Percentiles rank a stretch among this genome's conserved stretches.
Conservation (phyloP, 306 rosid genomes). For the Quercus alba region DNA sequence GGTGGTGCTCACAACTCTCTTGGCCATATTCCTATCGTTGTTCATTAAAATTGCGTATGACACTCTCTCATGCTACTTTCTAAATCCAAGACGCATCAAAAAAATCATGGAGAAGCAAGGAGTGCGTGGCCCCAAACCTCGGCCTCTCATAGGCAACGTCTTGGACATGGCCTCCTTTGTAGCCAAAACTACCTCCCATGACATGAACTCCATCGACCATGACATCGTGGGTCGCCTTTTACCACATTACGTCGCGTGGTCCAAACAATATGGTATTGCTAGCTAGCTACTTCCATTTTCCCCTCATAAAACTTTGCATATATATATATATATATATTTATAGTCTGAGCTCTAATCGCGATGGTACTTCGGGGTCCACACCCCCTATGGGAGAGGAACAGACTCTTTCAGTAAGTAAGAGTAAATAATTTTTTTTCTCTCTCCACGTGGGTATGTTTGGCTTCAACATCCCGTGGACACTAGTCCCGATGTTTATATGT, state of each 20-base stretch:
- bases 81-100: slow-evolving; percentile 70
- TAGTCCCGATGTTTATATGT: too few species aligned
- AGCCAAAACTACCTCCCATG: slow-evolving; percentile 56
- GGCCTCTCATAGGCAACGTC: slow-evolving; percentile 72
- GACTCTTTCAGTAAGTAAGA: too few species aligned
- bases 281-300: background rate
- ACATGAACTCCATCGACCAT: slow-evolving; percentile 71
- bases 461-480: too few species aligned
- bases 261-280: slow-evolving; percentile 57
- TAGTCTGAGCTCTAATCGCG: background rate
- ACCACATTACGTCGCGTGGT: slow-evolving; percentile 84
- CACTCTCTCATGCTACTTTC: slow-evolving; percentile 52
- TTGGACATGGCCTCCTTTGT: slow-evolving; percentile 60
- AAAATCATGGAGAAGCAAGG: slow-evolving; percentile 86
- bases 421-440: too few species aligned
- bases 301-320: background rate
- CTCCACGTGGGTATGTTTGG: too few species aligned
- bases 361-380: too few species aligned
- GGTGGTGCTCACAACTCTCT: slow-evolving; percentile 32
- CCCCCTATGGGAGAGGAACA: too few species aligned
- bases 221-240: slow-evolving; percentile 81
- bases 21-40: slow-evolving; percentile 28
- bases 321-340: too few species aligned
- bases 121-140: slow-evolving; percentile 73
- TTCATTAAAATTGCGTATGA: slow-evolving; percentile 46